Evolutionary conservation across 2,329 filamentous ascomycete species (phyloP).

Genomic region (Colletotrichum salicis): DNA sequence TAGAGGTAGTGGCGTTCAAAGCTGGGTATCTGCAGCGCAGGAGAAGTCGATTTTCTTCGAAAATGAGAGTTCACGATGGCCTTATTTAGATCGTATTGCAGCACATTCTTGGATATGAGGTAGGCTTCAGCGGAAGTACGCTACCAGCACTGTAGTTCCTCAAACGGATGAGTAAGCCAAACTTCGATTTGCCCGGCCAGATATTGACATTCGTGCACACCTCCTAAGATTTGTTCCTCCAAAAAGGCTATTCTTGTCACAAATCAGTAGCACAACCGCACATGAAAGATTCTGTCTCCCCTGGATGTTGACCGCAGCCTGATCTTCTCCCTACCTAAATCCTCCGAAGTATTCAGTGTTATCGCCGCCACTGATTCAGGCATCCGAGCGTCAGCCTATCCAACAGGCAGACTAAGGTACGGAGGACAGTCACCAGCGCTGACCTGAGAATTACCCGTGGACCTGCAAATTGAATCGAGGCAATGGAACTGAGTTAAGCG

Average conservation of each 20-base stretch:
- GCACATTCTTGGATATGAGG: neutral
- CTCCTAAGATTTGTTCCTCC: neutral
- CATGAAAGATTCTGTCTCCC: too few species aligned
- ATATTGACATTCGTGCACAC: too few species aligned
- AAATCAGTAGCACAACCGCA: too few species aligned
- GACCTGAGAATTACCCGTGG: neutral
- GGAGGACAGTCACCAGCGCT: neutral
- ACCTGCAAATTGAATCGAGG: neutral
- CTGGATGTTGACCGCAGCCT: too few species aligned
- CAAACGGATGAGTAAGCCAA: neutral
- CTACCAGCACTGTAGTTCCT: neutral
- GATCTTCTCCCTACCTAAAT: too few species aligned
- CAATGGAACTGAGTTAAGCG: neutral
- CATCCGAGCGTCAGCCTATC: constrained; percentile 14
- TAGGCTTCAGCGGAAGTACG: too few species aligned
- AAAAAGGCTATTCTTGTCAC: neutral
- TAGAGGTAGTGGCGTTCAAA: too few species aligned
- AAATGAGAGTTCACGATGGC: neutral
- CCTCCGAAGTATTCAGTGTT: neutral
- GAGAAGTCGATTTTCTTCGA: too few species aligned
- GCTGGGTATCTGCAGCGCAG: too few species aligned
- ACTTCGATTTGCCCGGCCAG: neutral
- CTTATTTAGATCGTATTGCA: neutral
- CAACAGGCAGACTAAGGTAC: neutral
- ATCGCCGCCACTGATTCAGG: constrained; percentile 15